phyloP scores from a whole-genome alignment of 2,329 filamentous ascomycete genomes.

The Sarocladiaceae sp. region DNA sequence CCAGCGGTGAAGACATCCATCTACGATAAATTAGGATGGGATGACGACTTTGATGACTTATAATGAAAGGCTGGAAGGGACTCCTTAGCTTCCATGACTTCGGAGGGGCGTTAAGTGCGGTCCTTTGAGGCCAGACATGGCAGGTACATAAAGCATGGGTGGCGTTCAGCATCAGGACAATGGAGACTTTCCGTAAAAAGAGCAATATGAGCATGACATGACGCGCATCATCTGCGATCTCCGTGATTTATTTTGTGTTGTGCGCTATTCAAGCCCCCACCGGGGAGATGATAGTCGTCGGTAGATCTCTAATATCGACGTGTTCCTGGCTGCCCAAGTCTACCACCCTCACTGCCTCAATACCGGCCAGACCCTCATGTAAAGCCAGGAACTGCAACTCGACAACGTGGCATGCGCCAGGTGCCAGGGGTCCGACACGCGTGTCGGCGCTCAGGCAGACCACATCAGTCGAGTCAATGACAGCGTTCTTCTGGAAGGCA shows the following conservation, averaged over 20 bases:
- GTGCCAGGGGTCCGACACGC: slow-evolving; percentile 64
- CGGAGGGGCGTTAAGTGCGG: slow-evolving; percentile 16
- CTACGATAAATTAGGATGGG: slow-evolving; percentile 52
- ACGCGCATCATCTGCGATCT: too few species aligned
- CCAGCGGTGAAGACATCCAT: slow-evolving; percentile 33
- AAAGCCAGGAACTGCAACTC: slow-evolving; percentile 64
- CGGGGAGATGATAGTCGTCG: slow-evolving; percentile 54
- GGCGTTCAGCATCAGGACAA: slow-evolving; percentile 4
- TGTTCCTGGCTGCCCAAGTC: slow-evolving; percentile 70
- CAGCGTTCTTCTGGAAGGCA: slow-evolving; percentile 61
- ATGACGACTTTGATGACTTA: slow-evolving; percentile 47
- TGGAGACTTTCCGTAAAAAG: too few species aligned
- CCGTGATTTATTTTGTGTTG: too few species aligned
- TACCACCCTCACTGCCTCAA: slow-evolving; percentile 67
- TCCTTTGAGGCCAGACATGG: slow-evolving; percentile 11
- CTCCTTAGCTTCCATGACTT: slow-evolving; percentile 10
- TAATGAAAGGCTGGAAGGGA: slow-evolving; percentile 21
- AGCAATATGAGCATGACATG: too few species aligned
- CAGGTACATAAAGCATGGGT: slow-evolving; percentile 1
- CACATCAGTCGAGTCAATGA: slow-evolving; percentile 58
- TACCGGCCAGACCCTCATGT: slow-evolving; percentile 57
- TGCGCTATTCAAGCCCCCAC: slow-evolving; percentile 12
- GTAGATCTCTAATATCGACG: slow-evolving; percentile 69
- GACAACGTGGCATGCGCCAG: slow-evolving; percentile 66
- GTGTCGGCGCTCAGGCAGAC: slow-evolving; percentile 72